Conservation (phyloP, 176 grass and related monocot species). For the Raddia guianensis region DNA sequence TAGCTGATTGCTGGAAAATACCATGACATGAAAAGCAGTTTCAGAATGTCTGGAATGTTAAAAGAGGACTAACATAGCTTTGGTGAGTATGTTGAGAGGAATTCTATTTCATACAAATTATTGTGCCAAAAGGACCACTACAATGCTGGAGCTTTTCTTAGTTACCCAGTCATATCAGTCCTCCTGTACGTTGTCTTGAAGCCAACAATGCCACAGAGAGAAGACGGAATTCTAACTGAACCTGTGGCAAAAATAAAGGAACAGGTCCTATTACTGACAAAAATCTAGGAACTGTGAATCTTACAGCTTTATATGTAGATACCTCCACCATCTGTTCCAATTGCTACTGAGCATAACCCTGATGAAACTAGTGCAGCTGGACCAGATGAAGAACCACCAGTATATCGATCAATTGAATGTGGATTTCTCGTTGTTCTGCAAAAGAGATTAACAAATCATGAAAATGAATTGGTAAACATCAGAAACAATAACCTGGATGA, state of each 20-base stretch:
- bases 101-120: conserved; percentile 5
- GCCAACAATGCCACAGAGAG: conserved; percentile 94
- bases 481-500: conserved; percentile 27
- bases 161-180: conserved; percentile 88
- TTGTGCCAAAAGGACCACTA: neutral
- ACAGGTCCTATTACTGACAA: neutral
- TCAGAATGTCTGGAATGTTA: neutral
- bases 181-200: conserved; percentile 95
- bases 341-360: conserved; percentile 80
- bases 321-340: conserved; percentile 99
- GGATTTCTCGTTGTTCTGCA: conserved; percentile 94
- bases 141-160: conserved; percentile 5
- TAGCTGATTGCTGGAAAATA: neutral
- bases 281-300: conserved; percentile 24
- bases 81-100: conserved; percentile 11
- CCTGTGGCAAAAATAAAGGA: conserved; percentile 52
- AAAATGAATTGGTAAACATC: conserved; percentile 20
- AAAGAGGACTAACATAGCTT: neutral
- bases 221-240: conserved; percentile 98
- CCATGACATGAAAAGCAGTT: conserved; percentile 23
- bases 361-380: conserved; percentile 94
- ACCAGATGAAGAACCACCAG: conserved; percentile 97
- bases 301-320: conserved; percentile 19
- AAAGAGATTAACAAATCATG: conserved; percentile 26
- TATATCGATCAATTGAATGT: conserved; percentile 93